Base-by-base conservation (phyloP, 805 yeast genomes). In the Maudiozyma saulgeensis region DNA sequence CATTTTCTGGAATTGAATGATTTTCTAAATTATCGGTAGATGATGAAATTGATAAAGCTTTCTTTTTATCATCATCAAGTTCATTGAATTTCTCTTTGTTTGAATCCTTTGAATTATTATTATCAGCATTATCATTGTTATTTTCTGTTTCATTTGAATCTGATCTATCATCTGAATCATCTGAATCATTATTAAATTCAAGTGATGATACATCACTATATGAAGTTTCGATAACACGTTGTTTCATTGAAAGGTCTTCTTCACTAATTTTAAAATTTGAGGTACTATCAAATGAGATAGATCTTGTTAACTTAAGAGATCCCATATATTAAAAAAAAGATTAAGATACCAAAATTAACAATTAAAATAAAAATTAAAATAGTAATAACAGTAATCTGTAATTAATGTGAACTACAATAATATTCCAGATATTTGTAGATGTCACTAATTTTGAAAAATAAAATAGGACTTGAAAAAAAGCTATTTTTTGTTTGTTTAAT, bases 171-270 rank as follows among this genome's bases (percentile, higher is more conserved):
- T 41, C 43, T 38, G 38, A 35, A 35, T 18, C 25, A 38, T 38
- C 41, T 13, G n/a, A 21, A 6, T 41, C 43, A 21, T 41, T 31
- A 18, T 38, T 19, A n/a, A 9, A 23, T 23, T 54, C 62, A 37
- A 52, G 32, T 15, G 61, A 54, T 3, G 64, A 58, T 4, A 59
- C 59, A 15, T 56, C 61, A 28, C 53, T 55, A 21, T 63, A 63
- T 31, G 61, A 44, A 26, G 54, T 51, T 21, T 56, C 51, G 40
- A 51, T 49, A 13, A 56, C 53, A 37, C 51, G 53, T 45, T 61
- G 62, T 32, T 57, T 56, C 28, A 55, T 51, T 21, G 45, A 40
- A 15, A 44, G 34, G 26, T 45, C 44, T n/a, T 45, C 44, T 6
- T 28, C 34, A 23, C 35, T 40, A 6, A 42, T 16, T 26, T 49